Conservation (phyloP, 805 yeast species). For the Saccharomycopsis synnaedendra region DNA sequence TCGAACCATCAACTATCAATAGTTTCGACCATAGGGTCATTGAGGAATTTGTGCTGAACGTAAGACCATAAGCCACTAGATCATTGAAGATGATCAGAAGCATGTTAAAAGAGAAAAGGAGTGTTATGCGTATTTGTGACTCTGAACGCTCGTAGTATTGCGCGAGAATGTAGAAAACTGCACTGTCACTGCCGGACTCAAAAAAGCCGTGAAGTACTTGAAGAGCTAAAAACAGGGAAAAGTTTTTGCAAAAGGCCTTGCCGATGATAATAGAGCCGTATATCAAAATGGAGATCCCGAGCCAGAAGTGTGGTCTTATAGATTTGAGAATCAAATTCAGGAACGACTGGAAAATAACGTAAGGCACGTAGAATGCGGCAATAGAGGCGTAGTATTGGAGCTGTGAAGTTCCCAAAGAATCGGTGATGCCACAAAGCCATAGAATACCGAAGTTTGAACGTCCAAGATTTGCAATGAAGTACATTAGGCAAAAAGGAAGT, state of each 20-base stretch:
- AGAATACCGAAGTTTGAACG: slow-evolving; percentile 70
- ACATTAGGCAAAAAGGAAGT: slow-evolving; percentile 57
- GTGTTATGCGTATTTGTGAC: slow-evolving; percentile 27
- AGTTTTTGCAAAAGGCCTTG: slow-evolving; percentile 31
- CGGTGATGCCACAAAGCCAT: slow-evolving; percentile 19
- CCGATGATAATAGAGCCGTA: slow-evolving; percentile 32
- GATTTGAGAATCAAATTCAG: slow-evolving; percentile 29
- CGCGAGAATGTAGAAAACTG: slow-evolving; percentile 32
- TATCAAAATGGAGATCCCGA: slow-evolving; percentile 27
- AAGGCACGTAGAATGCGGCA: slow-evolving; percentile 12
- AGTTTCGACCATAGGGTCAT: slow-evolving; percentile 39
- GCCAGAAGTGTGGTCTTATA: slow-evolving; percentile 32
- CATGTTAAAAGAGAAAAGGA: slow-evolving; percentile 19
- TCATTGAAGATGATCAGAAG: slow-evolving; percentile 4
- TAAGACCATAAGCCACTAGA: slow-evolving; percentile 16
- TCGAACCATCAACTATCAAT: slow-evolving; percentile 38
- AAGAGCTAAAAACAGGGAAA: slow-evolving; percentile 29
- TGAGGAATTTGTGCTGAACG: slow-evolving; percentile 21
- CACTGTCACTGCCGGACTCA: slow-evolving; percentile 34
- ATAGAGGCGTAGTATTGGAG: not conserved
- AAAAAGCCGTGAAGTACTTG: slow-evolving; percentile 33
- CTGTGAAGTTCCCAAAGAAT: slow-evolving; percentile 38
- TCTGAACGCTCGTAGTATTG: slow-evolving; percentile 31
- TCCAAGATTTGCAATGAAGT: slow-evolving; percentile 60
- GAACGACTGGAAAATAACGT: slow-evolving; percentile 16